Evolutionary conservation across 495 filamentous ascomycete species (phyloP).

Genomic region (Trichodelitschia bisporula): DNA sequence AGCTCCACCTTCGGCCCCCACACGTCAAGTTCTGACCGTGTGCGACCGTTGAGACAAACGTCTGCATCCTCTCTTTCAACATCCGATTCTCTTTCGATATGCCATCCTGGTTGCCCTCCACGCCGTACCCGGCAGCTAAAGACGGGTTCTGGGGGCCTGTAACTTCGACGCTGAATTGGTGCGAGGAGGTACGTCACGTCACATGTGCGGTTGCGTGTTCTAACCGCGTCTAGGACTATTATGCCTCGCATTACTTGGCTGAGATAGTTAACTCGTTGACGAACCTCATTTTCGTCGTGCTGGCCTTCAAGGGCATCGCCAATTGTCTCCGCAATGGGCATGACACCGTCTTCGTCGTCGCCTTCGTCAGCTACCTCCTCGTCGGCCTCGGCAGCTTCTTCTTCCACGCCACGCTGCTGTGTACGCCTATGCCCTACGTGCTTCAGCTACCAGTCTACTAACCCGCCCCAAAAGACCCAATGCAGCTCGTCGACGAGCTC

Average conservation of each 20-base stretch:
- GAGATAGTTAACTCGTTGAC: constrained; percentile 16
- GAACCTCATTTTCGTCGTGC: constrained; percentile 12
- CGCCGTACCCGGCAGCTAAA: constrained; percentile 39
- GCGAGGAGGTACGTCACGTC: constrained; percentile 42
- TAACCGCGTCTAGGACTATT: constrained; percentile 11
- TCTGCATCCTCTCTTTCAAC: too few species aligned
- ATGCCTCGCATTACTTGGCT: constrained; percentile 11
- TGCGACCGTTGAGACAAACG: too few species aligned
- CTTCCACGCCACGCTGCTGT: constrained; percentile 14
- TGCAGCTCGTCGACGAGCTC: constrained; percentile 4
- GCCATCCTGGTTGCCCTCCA: constrained; percentile 22
- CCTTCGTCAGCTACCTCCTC: constrained; percentile 12
- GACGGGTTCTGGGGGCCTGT: constrained; percentile 62
- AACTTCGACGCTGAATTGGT: constrained; percentile 75
- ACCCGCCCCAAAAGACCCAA: background rate
- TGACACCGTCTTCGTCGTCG: constrained; percentile 11
- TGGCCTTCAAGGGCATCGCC: constrained; percentile 10
- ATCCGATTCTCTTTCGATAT: too few species aligned
- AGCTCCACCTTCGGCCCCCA: too few species aligned
- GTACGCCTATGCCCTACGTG: constrained; percentile 2
- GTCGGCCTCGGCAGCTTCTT: constrained; percentile 13
- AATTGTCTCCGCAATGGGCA: constrained; percentile 11
- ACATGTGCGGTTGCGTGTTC: background rate
- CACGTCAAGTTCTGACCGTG: too few species aligned
- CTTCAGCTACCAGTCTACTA: background rate